These are phyloP conservation scores for Trichoderma harzianum DNA, from an alignment of 2,329 filamentous ascomycete genomes.

Conservation along the genomic window DNA sequence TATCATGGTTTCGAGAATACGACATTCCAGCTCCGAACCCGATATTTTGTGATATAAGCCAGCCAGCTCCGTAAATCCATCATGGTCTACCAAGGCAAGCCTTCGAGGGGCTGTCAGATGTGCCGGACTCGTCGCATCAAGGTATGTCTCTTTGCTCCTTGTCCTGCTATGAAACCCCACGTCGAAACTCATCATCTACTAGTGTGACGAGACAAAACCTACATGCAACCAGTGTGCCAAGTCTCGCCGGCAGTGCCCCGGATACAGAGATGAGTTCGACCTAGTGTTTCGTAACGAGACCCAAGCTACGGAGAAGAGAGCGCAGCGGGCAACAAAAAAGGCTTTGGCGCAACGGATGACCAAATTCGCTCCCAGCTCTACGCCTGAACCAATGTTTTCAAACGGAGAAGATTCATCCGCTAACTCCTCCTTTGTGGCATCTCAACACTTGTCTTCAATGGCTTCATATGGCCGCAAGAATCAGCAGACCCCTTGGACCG, in stretches of 20 bases:
- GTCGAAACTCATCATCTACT: constrained; percentile 15
- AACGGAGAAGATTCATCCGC: constrained; percentile 14
- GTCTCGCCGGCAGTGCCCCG: constrained; percentile 60
- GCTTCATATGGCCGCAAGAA: neutral
- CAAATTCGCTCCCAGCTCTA: neutral
- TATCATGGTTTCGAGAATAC: neutral
- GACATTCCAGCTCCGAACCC: neutral
- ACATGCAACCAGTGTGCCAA: constrained; percentile 64
- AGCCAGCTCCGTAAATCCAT: constrained; percentile 21
- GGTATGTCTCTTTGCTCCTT: constrained; percentile 42
- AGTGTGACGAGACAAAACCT: constrained; percentile 67
- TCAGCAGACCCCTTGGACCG: constrained; percentile 15
- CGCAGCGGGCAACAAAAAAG: constrained; percentile 54
- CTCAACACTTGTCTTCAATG: neutral
- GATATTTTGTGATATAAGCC: neutral
- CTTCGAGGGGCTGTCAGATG: constrained; percentile 69
- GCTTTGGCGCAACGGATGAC: constrained; percentile 30
- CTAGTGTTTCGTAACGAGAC: constrained; percentile 71
- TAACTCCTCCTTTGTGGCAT: neutral
- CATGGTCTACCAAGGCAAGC: constrained; percentile 66
- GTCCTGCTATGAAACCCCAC: neutral
- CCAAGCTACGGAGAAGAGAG: constrained; percentile 61
- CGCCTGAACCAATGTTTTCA: constrained; percentile 14
- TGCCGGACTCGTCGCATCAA: constrained; percentile 71
- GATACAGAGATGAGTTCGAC: constrained; percentile 69